Evolutionary conservation across 495 filamentous ascomycete genomes (phyloP), one percentile per base, ranked within the genome.

Genomic region (Beverwykella pulmonaria): DNA sequence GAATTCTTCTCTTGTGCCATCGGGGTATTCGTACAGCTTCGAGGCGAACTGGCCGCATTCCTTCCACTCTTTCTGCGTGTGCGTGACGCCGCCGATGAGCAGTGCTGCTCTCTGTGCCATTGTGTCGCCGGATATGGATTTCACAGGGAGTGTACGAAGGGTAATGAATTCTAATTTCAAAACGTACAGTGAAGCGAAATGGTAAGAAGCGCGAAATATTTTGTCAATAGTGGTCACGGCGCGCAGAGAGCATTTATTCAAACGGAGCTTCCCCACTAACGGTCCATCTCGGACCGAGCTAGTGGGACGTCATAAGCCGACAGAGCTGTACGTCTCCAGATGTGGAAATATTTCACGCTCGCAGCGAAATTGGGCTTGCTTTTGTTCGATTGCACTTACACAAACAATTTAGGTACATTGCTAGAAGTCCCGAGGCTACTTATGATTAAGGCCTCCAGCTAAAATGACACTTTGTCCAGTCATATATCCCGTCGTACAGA

Each of bases 401-500:
- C 12, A 34, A 34, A 12, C 12, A 34, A 4, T 34, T 34, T 34
- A 5, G 30, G 4, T 4, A 4, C 30, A 34, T 12, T 12, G 30
- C 30, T 34, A 34, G 5, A 34, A 10, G 34, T 25, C 23, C 15
- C 32, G 12, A 14, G 49, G 20, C 64, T 34, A 70, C 23, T 67
- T 67, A 29, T 71, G 68, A 25, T 74, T 75, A 57, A 77, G 48
- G 12, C 75, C 75, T 20, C 75, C 75, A 5, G 75, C 69, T 1
- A 77, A 17, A 15, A 75, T 22, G 0, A 77, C 20, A 50, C 74
- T 75, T 56, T 77, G 75, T 0, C 75, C 75, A 9, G 89, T 92
- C 77, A 89, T 80, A 69, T 90, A 91, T 4, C 87, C 89, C 15
- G 87, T 91, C 63, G 78, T 83, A 58, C 83, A 83, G 57, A 89